Base-by-base conservation (phyloP, 2,329 filamentous ascomycete genomes). In the Tolypocladium inflatum region DNA sequence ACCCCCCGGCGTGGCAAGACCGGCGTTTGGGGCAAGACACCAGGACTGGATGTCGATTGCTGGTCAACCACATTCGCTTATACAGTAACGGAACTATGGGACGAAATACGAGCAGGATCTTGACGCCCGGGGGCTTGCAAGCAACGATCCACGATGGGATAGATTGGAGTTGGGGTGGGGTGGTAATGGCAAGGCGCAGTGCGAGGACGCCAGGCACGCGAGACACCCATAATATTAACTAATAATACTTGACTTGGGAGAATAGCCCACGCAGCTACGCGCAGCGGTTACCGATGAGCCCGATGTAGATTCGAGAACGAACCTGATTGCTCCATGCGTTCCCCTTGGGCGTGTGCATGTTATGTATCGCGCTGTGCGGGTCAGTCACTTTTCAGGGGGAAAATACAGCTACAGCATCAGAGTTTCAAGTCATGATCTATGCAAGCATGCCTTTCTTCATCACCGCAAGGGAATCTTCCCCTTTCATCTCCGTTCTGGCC, bases 11-110 rank as follows among this genome's bases (percentile, higher is more conserved):
- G 71, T 69, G 71, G 66, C 48, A 61, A 62, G 68, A 63, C 57
- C 63, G 76, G 77, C 77, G 76, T 79, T 78, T 67, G 70, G 65
- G 75, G 75, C 43, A 43, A 55, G 35, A 56, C 52, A 48, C 15
- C 37, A 55, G 48, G 45, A 23, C 43, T 42, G 54, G 54, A 53
- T 10, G 48, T 55, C 43, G 15, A 33, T 19, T 48, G 61, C 62
- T 63, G 63, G 61, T 63, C 63, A 60, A 63, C 54, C 61, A 61
- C 76, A 77, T 74, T 78, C 76, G 73, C 74, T 78, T 76, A 74
- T 66, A 58, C 57, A 51, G 59, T 56, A 52, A 58, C 45, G 60
- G 43, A 52, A 57, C 55, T 45, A 55, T 42, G 17, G 51, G 55
- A 60, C 45, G 53, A 55, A 23, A 21, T 37, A 37, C 37, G 50